Evolutionary conservation across 2,329 filamentous ascomycete species (phyloP).

Genomic region (Graphiopsis chlorocephala): DNA sequence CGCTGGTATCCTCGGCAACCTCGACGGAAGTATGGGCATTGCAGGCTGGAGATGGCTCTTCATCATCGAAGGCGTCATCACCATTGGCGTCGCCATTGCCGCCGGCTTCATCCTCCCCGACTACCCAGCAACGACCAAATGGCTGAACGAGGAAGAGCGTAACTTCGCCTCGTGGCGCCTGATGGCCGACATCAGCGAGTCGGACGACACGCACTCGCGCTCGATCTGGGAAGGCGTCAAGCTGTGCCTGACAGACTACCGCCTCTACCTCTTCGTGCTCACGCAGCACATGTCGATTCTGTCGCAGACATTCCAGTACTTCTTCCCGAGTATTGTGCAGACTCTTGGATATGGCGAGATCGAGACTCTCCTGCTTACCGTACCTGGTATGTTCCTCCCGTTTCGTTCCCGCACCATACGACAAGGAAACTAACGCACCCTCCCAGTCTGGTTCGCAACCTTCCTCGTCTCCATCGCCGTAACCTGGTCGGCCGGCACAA

Average conservation of each 20-base stretch:
- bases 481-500: constrained; percentile 55
- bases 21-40: constrained; percentile 36
- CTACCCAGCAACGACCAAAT: constrained; percentile 53
- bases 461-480: constrained; percentile 54
- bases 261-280: constrained; percentile 54
- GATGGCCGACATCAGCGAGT: constrained; percentile 49
- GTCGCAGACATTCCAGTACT: constrained; percentile 61
- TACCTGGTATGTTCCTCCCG: constrained; percentile 21
- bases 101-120: constrained; percentile 46
- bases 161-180: constrained; percentile 54
- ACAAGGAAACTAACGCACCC: neutral
- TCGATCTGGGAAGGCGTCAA: constrained; percentile 49
- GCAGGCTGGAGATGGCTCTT: constrained; percentile 43
- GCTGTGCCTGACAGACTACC: constrained; percentile 49
- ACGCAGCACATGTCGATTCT: constrained; percentile 53
- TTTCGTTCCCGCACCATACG: too few relatives aligned
- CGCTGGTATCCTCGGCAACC: constrained; percentile 45
- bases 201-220: constrained; percentile 39
- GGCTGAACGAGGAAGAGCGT: constrained; percentile 53
- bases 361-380: constrained; percentile 56
- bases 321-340: constrained; percentile 63
- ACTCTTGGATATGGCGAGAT: constrained; percentile 58
- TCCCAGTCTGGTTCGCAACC: constrained; percentile 55
- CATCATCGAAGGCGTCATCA: constrained; percentile 36
- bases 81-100: constrained; percentile 25